phyloP scores from a whole-genome alignment of 139 green algal species.

The Chlamydomonas sp. region DNA sequence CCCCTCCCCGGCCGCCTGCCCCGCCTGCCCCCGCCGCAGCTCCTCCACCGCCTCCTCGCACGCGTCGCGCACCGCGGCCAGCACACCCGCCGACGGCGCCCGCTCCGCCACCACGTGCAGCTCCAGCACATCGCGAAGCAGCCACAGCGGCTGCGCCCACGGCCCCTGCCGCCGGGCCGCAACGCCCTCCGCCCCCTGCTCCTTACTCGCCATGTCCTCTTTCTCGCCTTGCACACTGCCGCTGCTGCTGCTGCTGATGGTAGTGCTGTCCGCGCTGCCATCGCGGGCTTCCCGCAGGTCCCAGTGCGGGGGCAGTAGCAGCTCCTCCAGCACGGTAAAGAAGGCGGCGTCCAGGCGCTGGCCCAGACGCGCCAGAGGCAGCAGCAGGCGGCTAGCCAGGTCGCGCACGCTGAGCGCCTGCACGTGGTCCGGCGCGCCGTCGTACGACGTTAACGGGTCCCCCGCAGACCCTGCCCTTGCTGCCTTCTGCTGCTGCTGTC shows the following conservation, averaged over 20 bases:
- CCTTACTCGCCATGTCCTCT: neutral
- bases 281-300: neutral
- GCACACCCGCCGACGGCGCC: neutral
- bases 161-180: neutral
- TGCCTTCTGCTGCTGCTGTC: no score
- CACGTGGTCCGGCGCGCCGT: no score
- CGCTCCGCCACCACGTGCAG: neutral
- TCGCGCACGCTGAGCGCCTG: no score
- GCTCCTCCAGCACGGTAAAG: neutral
- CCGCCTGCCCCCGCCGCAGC: neutral
- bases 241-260: neutral
- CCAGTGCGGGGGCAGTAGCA: neutral
- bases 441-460: no score
- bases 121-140: conserved; percentile 18
- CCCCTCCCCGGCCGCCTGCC: neutral
- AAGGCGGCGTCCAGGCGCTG: conserved; percentile 2
- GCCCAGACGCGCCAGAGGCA: conserved; percentile 4
- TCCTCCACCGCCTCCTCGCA: conserved; percentile 1
- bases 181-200: neutral
- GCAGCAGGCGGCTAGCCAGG: neutral
- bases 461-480: no score
- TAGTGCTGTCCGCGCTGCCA: neutral
- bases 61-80: neutral
- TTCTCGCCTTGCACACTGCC: no score
- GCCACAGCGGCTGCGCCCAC: conserved; percentile 15